Evolutionary conservation across 2,329 filamentous ascomycete genomes (phyloP), one percentile per base, ranked within the genome.

Genomic region (Fusarium virguliforme): DNA sequence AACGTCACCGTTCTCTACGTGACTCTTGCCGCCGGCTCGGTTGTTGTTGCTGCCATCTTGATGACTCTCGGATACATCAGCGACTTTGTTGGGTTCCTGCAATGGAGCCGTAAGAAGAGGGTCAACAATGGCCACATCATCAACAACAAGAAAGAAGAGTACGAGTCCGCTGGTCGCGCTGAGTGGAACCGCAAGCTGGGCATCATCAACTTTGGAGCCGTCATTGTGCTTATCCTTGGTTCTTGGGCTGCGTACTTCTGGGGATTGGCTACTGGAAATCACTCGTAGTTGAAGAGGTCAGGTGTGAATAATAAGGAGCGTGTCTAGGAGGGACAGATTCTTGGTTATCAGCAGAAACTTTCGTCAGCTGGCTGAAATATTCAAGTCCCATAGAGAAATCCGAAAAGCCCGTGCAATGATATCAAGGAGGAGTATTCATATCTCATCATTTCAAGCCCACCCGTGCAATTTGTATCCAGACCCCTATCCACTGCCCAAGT

Each of bases 231-330:
- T 41, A 82, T 87, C 0, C 34, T 87, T 9, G 88, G 88, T 0
- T 81, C 81, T 3, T 89, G 87, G 86, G 77, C 73, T 8, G 87
- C 86, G 0, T 90, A 89, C 74, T 88, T 90, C 66, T 90, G 87
- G 87, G 88, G 88, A 8, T 83, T 87, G 3, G 85, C 85, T 4
- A 90, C 86, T 0, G 85, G 85, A 0, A 83, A 88, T 7, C 63
- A 35, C 6, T 65, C 60, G 18, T 18, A 18, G 18, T 6, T 48
- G 30, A 12, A 8, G 9, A 51, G 18, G 18, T 22, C 46, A 34
- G 8, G 8, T 4, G 18, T 24, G 48, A 51, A n/a, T 3, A 48
- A 30, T 10, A n/a, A 9, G 15, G 15, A 48, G 13, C 24, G 15
- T 3, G 1, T 4, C 12, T 8, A 48, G 30, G 24, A 48, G 8